Percentiles rank a stretch among this genome's conserved stretches.
Conservation (phyloP, 1,139 yeast species). For the Zygosaccharomyces pseudobailii region DNA sequence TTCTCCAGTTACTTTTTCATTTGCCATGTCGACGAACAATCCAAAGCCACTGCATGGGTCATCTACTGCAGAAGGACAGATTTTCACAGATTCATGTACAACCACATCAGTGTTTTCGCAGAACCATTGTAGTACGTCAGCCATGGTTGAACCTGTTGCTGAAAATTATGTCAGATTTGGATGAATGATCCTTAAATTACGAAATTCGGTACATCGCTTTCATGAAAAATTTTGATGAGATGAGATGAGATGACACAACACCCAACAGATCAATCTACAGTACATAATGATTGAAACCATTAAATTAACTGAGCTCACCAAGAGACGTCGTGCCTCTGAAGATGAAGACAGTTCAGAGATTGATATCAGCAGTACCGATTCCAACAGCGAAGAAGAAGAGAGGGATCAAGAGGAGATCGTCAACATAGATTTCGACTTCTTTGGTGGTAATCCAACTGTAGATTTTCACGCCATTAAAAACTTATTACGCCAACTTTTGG, state of each 20-base stretch:
- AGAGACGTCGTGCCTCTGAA: conserved; percentile 49
- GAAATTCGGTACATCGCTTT: conserved; percentile 1
- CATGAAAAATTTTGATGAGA: conserved; percentile 5
- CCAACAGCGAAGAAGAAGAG: conserved; percentile 38
- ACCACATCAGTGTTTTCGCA: conserved; percentile 8
- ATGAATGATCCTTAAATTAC: neutral
- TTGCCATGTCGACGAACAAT: conserved; percentile 23
- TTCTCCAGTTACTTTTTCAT: conserved; percentile 11
- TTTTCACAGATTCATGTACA: conserved; percentile 7
- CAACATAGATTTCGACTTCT: conserved; percentile 91
- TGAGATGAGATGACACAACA: neutral
- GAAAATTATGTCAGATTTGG: too few species aligned
- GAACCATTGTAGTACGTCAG: conserved; percentile 10
- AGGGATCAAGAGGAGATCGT: conserved; percentile 59
- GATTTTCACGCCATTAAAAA: conserved; percentile 92
- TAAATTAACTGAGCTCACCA: conserved; percentile 40
- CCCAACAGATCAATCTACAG: neutral
- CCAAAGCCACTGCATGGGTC: conserved; percentile 28
- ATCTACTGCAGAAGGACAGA: conserved; percentile 12
- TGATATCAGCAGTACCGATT: conserved; percentile 50
- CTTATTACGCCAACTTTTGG: conserved; percentile 79
- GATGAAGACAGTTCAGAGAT: conserved; percentile 52
- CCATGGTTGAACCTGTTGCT: conserved; percentile 4
- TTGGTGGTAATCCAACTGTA: conserved; percentile 75
- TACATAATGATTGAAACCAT: conserved; percentile 28